phyloP scores from a whole-genome alignment of 208 protist species.

The Leishmania braziliensis region DNA sequence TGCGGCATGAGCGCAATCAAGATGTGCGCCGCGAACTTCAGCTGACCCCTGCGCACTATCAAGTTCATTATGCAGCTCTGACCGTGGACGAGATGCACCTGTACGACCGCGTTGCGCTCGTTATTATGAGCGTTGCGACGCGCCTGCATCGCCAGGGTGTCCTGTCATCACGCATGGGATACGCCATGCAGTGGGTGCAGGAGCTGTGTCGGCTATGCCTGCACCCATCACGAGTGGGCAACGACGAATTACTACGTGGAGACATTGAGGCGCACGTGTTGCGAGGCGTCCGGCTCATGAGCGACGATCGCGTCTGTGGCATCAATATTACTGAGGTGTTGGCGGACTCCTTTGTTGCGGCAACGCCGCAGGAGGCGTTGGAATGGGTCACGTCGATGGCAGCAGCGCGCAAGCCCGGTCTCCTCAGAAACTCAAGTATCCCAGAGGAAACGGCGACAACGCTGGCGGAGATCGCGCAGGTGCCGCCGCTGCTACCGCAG shows the following conservation, averaged over 20 bases:
- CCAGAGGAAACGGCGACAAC: conserved; percentile 36
- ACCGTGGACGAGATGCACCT: conserved; percentile 33
- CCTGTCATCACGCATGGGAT: conserved; percentile 29
- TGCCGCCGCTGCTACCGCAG: conserved; percentile 40
- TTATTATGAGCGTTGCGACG: conserved; percentile 24
- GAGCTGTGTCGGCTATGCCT: conserved; percentile 42
- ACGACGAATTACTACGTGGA: conserved; percentile 19
- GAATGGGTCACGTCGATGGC: conserved; percentile 28
- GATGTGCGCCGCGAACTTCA: conserved; percentile 35
- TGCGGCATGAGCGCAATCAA: conserved; percentile 50
- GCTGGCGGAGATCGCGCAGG: conserved; percentile 33
- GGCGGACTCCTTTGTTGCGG: conserved; percentile 29
- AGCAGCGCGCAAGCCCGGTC: not conserved
- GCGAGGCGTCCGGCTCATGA: not conserved
- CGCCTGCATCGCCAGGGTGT: conserved; percentile 42
- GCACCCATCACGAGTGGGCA: conserved; percentile 33
- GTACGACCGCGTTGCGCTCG: conserved; percentile 38
- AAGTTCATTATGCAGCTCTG: conserved; percentile 13
- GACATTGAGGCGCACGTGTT: conserved; percentile 16
- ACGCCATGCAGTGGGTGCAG: conserved; percentile 53
- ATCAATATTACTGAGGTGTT: conserved; percentile 10
- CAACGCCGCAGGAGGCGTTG: conserved; percentile 40
- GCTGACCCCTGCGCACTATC: conserved; percentile 32
- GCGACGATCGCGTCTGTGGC: not conserved
- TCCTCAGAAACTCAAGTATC: conserved; percentile 1